Conservation (phyloP, 345 rosid species). For the Abelmoschus esculentus region DNA sequence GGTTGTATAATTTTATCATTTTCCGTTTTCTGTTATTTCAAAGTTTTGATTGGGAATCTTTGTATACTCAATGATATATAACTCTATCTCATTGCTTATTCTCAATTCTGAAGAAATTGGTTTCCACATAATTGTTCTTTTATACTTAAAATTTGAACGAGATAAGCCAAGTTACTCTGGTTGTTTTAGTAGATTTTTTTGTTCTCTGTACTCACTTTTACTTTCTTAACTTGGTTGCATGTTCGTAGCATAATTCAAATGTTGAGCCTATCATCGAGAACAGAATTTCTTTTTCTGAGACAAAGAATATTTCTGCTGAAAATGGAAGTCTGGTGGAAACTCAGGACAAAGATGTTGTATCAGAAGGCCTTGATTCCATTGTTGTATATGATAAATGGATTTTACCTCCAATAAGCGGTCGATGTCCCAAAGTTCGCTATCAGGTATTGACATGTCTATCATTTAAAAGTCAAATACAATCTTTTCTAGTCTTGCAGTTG, state of each 20-base stretch:
- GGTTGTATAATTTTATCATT: background rate
- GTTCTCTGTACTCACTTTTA: background rate
- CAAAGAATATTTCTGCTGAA: constrained; percentile 61
- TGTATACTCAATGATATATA: background rate
- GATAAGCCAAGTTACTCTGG: background rate
- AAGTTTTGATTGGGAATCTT: background rate
- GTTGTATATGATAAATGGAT: constrained; percentile 89
- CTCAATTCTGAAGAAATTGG: background rate
- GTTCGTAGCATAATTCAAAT: constrained; percentile 49
- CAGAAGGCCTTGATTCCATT: constrained; percentile 68
- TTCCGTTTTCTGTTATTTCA: background rate
- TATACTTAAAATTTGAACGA: background rate
- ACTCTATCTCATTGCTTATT: background rate
- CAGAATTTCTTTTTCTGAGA: constrained; percentile 50
- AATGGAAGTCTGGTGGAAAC: constrained; percentile 57
- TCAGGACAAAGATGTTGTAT: constrained; percentile 87
- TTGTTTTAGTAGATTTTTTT: background rate
- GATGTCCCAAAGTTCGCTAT: constrained; percentile 79
- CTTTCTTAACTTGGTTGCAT: constrained; percentile 14
- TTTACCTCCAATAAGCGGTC: constrained; percentile 70
- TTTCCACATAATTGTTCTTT: background rate
- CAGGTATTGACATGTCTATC: constrained; percentile 49
- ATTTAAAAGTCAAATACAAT: constrained; percentile 11
- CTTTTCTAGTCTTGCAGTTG: constrained; percentile 15
- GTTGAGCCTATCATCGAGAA: constrained; percentile 50